Conservation (phyloP, 2,329 filamentous ascomycete genomes). For the Emergomyces pasteurianus region DNA sequence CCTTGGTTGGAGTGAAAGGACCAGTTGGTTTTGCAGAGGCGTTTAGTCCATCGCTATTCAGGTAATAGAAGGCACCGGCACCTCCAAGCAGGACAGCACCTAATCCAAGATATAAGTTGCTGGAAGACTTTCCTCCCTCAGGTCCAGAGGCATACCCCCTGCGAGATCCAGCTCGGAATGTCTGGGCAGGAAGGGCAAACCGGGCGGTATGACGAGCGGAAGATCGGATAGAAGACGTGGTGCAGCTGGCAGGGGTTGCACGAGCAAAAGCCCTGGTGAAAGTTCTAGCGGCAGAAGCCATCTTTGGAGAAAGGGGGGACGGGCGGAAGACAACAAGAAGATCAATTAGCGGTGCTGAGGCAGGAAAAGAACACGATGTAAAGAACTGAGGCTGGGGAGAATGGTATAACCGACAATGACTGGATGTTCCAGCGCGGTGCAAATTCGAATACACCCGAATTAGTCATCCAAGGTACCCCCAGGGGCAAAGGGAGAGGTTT, state of each 20-base stretch:
- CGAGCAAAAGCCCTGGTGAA: slow-evolving; percentile 33
- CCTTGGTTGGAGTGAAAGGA: slow-evolving; percentile 60
- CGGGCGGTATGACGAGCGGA: slow-evolving; percentile 42
- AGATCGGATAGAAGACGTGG: slow-evolving; percentile 27
- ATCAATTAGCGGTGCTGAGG: slow-evolving; percentile 5
- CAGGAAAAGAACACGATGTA: slow-evolving; percentile 3
- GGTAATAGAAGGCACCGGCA: slow-evolving; percentile 55
- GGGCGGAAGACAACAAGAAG: background rate
- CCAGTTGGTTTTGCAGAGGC: slow-evolving; percentile 39
- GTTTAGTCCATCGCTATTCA: slow-evolving; percentile 37
- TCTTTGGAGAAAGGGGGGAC: slow-evolving; percentile 14
- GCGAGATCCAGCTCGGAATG: slow-evolving; percentile 61
- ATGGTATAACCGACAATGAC: background rate
- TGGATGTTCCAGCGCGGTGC: no score
- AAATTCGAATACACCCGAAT: background rate
- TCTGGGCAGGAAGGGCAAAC: slow-evolving; percentile 48
- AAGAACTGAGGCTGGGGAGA: background rate
- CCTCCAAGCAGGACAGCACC: slow-evolving; percentile 49
- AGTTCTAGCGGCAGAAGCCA: slow-evolving; percentile 32
- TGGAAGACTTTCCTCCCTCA: slow-evolving; percentile 42
- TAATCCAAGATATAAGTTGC: slow-evolving; percentile 46
- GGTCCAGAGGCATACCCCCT: slow-evolving; percentile 62
- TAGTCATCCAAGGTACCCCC: background rate
- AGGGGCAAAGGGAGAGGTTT: background rate
- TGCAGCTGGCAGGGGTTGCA: slow-evolving; percentile 22